phyloP scores from a whole-genome alignment of 2,329 filamentous ascomycete species.

The Tolypocladium capitatum region DNA sequence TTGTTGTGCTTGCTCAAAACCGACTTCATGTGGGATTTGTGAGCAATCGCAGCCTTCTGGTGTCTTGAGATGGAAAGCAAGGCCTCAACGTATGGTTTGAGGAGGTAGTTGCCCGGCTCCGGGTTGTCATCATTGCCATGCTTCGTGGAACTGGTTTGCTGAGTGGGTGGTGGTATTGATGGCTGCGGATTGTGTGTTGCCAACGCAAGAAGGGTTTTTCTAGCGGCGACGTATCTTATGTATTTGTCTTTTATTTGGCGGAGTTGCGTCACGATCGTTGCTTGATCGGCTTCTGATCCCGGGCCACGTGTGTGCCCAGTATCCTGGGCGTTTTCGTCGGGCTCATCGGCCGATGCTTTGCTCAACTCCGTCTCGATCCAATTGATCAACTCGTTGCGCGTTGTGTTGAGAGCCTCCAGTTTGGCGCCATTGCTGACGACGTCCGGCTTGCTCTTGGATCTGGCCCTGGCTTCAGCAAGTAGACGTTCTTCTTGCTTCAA shows the following conservation, averaged over 20 bases:
- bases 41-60: conserved; percentile 43
- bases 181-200: conserved; percentile 19
- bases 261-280: conserved; percentile 25
- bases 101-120: conserved; percentile 24
- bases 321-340: conserved; percentile 16
- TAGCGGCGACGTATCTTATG: conserved; percentile 33
- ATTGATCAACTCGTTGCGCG: conserved; percentile 46
- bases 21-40: conserved; percentile 43
- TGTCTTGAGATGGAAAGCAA: conserved; percentile 38
- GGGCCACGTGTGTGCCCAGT: conserved; percentile 9
- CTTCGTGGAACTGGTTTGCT: conserved; percentile 3
- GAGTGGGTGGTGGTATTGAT: conserved; percentile 11
- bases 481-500: conserved; percentile 43
- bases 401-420: conserved; percentile 38
- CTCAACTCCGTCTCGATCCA: conserved; percentile 53
- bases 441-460: conserved; percentile 21
- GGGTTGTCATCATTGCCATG: conserved; percentile 7
- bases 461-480: conserved; percentile 32
- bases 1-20: conserved; percentile 36
- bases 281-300: conserved; percentile 9
- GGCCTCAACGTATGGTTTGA: conserved; percentile 42
- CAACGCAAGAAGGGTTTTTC: conserved; percentile 33
- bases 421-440: conserved; percentile 26
- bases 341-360: conserved; percentile 31
- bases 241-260: conserved; percentile 40